These are phyloP conservation scores for Aspergillus pseudoglaucus DNA, from an alignment of 2,329 filamentous ascomycete species.

Conservation along the genomic window DNA sequence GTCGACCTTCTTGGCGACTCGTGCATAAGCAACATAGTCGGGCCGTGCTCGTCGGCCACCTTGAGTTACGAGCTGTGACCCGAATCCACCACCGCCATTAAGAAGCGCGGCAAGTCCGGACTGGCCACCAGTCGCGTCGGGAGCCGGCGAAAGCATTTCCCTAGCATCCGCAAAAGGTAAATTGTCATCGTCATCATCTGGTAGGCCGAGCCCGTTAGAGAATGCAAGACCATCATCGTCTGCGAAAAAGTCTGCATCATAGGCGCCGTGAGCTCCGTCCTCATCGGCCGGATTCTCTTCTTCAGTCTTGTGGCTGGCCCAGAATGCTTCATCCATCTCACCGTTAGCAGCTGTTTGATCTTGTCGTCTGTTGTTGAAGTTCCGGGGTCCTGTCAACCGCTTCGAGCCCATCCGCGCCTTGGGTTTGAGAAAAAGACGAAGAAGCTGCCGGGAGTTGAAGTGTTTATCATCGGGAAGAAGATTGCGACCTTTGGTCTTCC, in stretches of 20 bases:
- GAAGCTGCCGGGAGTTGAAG: conserved; percentile 86
- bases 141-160: conserved; percentile 41
- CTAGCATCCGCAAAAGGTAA: conserved; percentile 44
- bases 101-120: conserved; percentile 34
- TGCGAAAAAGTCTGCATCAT: conserved; percentile 91
- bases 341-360: conserved; percentile 56
- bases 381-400: conserved; percentile 47
- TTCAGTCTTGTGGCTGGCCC: conserved; percentile 60
- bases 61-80: conserved; percentile 57
- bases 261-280: conserved; percentile 64
- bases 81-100: conserved; percentile 46
- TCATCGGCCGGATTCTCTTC: conserved; percentile 49
- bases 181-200: conserved; percentile 43
- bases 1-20: conserved; percentile 62
- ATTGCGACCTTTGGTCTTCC: conserved; percentile 89
- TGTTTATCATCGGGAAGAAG: conserved; percentile 96
- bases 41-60: conserved; percentile 52
- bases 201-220: conserved; percentile 40
- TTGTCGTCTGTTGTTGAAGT: conserved; percentile 29
- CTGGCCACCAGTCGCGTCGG: conserved; percentile 28
- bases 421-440: conserved; percentile 89
- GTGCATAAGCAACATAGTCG: conserved; percentile 60
- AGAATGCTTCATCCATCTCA: conserved; percentile 93
- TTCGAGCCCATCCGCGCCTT: conserved; percentile 74
- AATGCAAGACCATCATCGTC: conserved; percentile 58